These are phyloP conservation scores for Fusarium piperis DNA, from an alignment of 2,329 filamentous ascomycete species.

Conservation along the genomic window DNA sequence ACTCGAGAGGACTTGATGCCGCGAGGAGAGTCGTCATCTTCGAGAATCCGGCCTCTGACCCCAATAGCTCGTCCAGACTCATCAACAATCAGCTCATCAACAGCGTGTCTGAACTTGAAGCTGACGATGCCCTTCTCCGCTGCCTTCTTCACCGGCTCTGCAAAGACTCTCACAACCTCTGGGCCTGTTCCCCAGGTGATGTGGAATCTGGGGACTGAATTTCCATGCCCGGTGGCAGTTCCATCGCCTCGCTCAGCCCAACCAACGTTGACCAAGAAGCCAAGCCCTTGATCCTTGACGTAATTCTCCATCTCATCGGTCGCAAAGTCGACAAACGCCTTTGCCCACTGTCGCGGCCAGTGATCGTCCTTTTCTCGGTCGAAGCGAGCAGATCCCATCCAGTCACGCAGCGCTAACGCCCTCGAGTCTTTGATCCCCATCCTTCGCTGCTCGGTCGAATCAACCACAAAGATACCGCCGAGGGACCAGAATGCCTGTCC, in stretches of 20 bases:
- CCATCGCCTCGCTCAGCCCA: slow-evolving; percentile 71
- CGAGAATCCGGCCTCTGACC: slow-evolving; percentile 63
- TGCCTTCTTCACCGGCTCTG: slow-evolving; percentile 63
- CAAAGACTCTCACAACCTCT: slow-evolving; percentile 67
- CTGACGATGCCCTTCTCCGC: slow-evolving; percentile 62
- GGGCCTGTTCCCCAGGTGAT: slow-evolving; percentile 70
- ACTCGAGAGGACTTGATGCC: slow-evolving; percentile 62
- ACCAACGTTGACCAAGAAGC: slow-evolving; percentile 64
- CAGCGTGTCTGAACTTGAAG: slow-evolving; percentile 66
- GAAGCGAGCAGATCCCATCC: slow-evolving; percentile 66
- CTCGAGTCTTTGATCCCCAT: slow-evolving; percentile 67
- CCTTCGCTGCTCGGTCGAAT: slow-evolving; percentile 65
- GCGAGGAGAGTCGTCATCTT: slow-evolving; percentile 59
- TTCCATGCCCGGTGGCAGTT: slow-evolving; percentile 65
- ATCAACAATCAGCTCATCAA: slow-evolving; percentile 66
- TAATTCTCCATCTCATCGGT: slow-evolving; percentile 67
- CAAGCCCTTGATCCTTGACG: slow-evolving; percentile 61
- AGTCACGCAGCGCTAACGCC: slow-evolving; percentile 67
- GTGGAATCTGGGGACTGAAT: slow-evolving; percentile 71
- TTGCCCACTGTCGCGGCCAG: slow-evolving; percentile 70
- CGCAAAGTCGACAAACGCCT: slow-evolving; percentile 71
- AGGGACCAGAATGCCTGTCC: slow-evolving; percentile 73
- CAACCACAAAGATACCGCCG: slow-evolving; percentile 68
- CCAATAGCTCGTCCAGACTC: slow-evolving; percentile 62
- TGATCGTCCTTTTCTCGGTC: slow-evolving; percentile 65